Base-by-base conservation (phyloP, 331 rosid species). In the Malus hybrid region DNA sequence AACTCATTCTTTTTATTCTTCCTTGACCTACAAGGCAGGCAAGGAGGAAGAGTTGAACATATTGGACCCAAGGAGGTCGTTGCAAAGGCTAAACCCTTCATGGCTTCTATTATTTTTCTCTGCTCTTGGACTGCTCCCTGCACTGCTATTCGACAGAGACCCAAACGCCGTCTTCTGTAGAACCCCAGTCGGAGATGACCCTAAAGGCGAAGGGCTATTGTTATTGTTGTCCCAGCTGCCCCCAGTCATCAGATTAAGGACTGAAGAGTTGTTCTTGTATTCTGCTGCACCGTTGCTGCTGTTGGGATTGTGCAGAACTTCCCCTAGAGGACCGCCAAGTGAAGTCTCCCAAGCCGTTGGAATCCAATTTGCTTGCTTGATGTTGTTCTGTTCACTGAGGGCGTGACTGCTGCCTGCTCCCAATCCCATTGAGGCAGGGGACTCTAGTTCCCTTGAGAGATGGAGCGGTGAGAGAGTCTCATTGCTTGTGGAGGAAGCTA, bases 251-350 rank as follows among this genome's bases (percentile, higher is more conserved):
- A 93, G 89, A 73, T 89, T 91, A n/a, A 93, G 92, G 6, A 88
- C 93, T 0, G 98, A 87, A 1, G 92, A 71, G 64, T 80, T 86
- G 76, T 83, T 39, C 46, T 39, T 72, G 73, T 78, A 81, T 12
- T 89, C 93, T 28, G 60, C 81, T 9, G 78, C 67, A 13, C 55
- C 78, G 77, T 75, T 83, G 80, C 70, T 87, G 65, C 70, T 87
- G 13, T 87, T 86, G 13, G 46, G 4, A 12, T 84, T 91, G 77
- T 94, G 80, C 31, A 94, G 80, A 66, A 89, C 99, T 80, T 94
- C 99, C 6, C 97, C 99, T 0, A 94, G 92, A 22, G 99, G 99
- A 42, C 99, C 97, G 0, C 97, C 97, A 90, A 92, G 70, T 2
- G 97, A 92, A 63, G 77, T 82, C 77, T 87, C 95, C 97, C 99